phyloP scores from a whole-genome alignment of 108 stramenopile genomes.

The Cylindrotheca closterium region DNA sequence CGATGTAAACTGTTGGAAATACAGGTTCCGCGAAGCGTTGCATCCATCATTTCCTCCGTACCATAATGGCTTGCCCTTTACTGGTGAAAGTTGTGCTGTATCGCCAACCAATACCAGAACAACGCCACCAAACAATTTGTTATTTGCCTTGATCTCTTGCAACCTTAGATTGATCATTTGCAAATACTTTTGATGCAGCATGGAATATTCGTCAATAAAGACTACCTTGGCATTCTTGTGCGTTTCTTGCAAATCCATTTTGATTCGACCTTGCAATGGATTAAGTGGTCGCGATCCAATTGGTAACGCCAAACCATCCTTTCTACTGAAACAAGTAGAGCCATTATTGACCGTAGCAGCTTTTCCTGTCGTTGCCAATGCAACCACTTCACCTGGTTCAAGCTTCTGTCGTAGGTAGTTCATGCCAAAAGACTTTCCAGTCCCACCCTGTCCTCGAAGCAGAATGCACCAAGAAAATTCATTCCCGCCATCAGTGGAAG shows the following conservation, averaged over 20 bases:
- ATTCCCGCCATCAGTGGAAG: too few species aligned
- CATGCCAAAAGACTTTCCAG: too few species aligned
- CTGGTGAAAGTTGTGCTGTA: background rate
- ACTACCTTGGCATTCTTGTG: background rate
- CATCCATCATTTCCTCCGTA: too few species aligned
- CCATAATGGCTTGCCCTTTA: too few species aligned
- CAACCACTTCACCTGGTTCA: too few species aligned
- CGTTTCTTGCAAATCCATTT: background rate
- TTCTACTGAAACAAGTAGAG: background rate
- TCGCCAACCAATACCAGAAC: background rate
- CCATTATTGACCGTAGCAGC: background rate
- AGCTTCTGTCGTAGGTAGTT: too few species aligned
- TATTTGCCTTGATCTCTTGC: slow-evolving; percentile 4
- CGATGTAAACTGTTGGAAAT: too few species aligned
- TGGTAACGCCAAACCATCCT: background rate
- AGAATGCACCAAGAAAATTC: too few species aligned
- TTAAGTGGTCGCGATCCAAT: too few species aligned
- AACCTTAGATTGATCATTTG: background rate
- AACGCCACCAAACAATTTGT: background rate
- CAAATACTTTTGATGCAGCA: background rate
- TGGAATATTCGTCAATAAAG: slow-evolving; percentile 2
- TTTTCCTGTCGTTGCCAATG: background rate
- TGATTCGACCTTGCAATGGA: background rate
- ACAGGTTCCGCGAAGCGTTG: too few species aligned
- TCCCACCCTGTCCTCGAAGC: too few species aligned